Conservation (phyloP, 2,329 filamentous ascomycete species). For the Ascosphaera pollenicola region DNA sequence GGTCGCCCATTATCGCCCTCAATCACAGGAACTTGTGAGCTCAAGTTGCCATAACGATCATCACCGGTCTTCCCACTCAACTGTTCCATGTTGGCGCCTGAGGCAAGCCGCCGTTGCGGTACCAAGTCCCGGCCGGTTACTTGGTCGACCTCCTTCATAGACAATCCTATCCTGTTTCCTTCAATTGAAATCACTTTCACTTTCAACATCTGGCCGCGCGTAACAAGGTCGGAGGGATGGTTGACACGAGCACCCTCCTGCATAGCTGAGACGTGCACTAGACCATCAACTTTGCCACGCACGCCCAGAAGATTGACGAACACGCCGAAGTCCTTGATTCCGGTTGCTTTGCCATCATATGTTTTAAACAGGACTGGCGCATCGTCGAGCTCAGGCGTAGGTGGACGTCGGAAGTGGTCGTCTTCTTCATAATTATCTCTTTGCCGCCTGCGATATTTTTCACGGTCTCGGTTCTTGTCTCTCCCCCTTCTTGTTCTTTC, state of each 20-base stretch:
- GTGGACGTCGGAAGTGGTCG: conserved; percentile 41
- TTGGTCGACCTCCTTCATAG: conserved; percentile 96
- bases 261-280: conserved; percentile 86
- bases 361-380: conserved; percentile 62
- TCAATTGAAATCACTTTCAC: conserved; percentile 85
- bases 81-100: conserved; percentile 74
- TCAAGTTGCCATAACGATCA: conserved; percentile 33
- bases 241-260: conserved; percentile 68
- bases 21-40: conserved; percentile 36
- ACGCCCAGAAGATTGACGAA: conserved; percentile 87
- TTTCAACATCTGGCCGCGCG: conserved; percentile 62
- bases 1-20: conserved; percentile 35
- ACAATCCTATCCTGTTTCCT: conserved; percentile 58
- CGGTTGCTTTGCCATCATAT: conserved; percentile 75
- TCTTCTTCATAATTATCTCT: conserved; percentile 30
- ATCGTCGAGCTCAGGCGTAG: conserved; percentile 59
- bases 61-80: conserved; percentile 38
- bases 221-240: conserved; percentile 72
- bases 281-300: conserved; percentile 67
- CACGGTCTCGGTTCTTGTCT: conserved; percentile 29
- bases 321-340: conserved; percentile 83
- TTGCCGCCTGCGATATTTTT: conserved; percentile 13
- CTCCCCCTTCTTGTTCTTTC: conserved; percentile 10
- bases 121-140: conserved; percentile 62
- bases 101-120: conserved; percentile 56